A percentile compares a stretch with the other conserved stretches of the same genome.
Conservation (phyloP, 352 stramenopile genomes). For the Pythium utonaiense region DNA sequence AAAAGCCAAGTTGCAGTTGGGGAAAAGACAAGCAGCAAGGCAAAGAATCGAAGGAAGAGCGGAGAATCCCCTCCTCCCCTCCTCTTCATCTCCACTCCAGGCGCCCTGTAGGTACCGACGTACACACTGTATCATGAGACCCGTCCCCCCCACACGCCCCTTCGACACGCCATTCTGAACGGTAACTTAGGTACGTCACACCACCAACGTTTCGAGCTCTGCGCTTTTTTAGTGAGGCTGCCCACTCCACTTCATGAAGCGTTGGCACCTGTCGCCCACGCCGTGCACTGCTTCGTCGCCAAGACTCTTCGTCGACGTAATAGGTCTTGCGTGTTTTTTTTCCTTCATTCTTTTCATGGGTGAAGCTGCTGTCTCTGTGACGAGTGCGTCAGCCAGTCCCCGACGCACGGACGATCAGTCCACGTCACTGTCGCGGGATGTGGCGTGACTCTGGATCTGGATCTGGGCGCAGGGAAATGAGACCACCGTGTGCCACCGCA, state of each 20-base stretch:
- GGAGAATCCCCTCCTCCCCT: conserved; percentile 8
- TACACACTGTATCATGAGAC: too few relatives aligned
- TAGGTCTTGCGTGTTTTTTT: not conserved
- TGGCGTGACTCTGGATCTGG: not conserved
- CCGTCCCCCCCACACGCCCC: conserved; percentile 6
- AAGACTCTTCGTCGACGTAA: not conserved
- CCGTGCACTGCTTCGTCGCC: not conserved
- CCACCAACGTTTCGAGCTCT: not conserved
- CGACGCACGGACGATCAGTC: not conserved
- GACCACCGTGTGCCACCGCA: not conserved
- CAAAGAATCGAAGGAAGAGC: conserved; percentile 28
- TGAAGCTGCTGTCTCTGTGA: not conserved
- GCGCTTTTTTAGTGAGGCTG: not conserved
- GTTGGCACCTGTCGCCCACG: not conserved
- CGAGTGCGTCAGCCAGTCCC: not conserved
- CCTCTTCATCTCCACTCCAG: not conserved
- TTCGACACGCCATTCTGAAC: conserved; percentile 21
- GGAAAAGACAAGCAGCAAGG: conserved; percentile 21
- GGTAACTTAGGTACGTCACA: conserved; percentile 11
- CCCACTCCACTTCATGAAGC: too few relatives aligned
- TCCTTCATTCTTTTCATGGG: not conserved
- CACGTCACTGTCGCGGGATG: not conserved
- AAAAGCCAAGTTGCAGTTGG: conserved; percentile 25
- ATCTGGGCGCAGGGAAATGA: conserved; percentile 7
- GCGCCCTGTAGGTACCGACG: conserved; percentile 16